phyloP scores from a whole-genome alignment of 1,284 basidiomycete species.

The Somion occarium region DNA sequence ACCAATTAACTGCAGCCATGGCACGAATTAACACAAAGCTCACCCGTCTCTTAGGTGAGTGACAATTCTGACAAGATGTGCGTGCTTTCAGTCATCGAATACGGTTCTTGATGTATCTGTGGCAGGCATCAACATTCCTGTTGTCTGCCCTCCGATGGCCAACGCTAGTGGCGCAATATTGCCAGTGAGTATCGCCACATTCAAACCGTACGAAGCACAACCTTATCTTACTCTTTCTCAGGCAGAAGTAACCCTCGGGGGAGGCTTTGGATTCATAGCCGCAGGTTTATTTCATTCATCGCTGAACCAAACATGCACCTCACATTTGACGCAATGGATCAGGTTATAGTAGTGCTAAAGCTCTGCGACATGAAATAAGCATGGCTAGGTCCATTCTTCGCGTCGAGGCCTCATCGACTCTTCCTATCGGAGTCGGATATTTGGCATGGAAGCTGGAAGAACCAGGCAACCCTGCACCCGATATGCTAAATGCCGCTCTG shows the following conservation, averaged over 20 bases:
- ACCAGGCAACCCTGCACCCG: conserved; percentile 30
- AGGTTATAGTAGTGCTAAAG: conserved; percentile 43
- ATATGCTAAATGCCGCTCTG: conserved; percentile 47
- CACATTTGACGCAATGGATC: too few relatives aligned
- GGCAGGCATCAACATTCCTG: conserved; percentile 32
- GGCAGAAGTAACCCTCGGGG: conserved; percentile 52
- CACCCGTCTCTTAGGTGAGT: conserved; percentile 29
- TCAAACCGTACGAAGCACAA: neutral
- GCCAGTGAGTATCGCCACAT: conserved; percentile 34
- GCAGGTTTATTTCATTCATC: conserved; percentile 37
- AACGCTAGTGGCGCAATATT: conserved; percentile 57
- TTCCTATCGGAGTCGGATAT: conserved; percentile 72
- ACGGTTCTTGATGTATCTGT: conserved; percentile 1
- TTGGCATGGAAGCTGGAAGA: conserved; percentile 70
- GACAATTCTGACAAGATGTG: neutral
- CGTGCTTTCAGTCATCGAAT: neutral
- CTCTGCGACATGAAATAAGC: conserved; percentile 43
- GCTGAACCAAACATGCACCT: neutral
- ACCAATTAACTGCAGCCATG: neutral
- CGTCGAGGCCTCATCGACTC: conserved; percentile 26
- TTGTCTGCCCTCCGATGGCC: conserved; percentile 66
- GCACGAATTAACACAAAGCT: conserved; percentile 27
- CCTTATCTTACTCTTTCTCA: conserved; percentile 6
- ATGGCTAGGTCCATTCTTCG: conserved; percentile 39
- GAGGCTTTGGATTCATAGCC: conserved; percentile 68